Evolutionary conservation across 306 rosid species (phyloP).

Genomic region (Dryas alaskensis): DNA sequence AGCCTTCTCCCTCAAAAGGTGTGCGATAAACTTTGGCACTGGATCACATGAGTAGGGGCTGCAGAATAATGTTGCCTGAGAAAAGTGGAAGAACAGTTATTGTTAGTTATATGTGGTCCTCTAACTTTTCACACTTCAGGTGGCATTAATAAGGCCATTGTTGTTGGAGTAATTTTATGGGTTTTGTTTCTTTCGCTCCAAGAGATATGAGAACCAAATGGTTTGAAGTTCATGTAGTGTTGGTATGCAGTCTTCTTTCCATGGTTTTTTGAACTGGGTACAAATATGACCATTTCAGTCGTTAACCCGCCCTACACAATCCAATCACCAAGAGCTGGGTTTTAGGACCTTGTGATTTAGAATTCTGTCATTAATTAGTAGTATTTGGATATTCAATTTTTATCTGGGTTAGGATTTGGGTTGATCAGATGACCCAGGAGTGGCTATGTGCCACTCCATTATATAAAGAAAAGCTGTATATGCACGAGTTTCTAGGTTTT

Average conservation of each 20-base stretch:
- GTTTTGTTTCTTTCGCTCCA: neutral
- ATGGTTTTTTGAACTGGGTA: neutral
- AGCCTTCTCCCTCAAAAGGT: neutral
- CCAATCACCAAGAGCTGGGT: neutral
- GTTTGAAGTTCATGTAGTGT: neutral
- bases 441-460: neutral
- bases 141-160: neutral
- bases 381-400: neutral
- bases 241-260: neutral
- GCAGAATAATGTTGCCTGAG: neutral
- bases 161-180: neutral
- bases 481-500: conserved; percentile 4
- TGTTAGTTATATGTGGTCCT: neutral
- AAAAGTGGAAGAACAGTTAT: neutral
- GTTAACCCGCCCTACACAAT: neutral
- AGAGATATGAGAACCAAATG: neutral
- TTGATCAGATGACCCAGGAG: neutral
- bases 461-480: neutral
- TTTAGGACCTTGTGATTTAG: neutral
- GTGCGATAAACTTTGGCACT: neutral
- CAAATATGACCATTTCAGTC: neutral
- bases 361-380: neutral
- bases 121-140: neutral
- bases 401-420: neutral
- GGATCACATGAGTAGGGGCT: neutral